Evolutionary conservation across 2,329 filamentous ascomycete genomes (phyloP).

Genomic region (Nemania sp.): DNA sequence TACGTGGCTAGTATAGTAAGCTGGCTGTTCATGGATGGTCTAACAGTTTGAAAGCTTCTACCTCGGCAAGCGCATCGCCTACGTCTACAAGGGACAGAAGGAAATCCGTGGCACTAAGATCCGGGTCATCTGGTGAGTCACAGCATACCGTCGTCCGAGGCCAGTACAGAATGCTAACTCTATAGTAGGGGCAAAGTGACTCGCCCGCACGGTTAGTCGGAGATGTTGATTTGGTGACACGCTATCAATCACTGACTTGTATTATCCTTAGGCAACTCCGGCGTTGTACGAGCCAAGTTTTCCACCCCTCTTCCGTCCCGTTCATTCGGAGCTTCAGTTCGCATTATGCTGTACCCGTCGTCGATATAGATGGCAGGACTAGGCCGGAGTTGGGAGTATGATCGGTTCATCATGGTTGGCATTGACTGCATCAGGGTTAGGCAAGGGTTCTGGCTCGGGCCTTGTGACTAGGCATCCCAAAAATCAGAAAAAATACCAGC

Average conservation of each 20-base stretch:
- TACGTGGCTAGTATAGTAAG: constrained; percentile 50
- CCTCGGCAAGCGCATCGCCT: constrained; percentile 97
- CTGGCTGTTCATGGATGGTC: constrained; percentile 12
- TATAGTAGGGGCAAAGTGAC: constrained; percentile 80
- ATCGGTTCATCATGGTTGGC: constrained; percentile 59
- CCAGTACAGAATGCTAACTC: constrained; percentile 11
- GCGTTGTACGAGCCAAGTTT: constrained; percentile 98
- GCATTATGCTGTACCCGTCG: constrained; percentile 97
- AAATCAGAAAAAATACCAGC: constrained; percentile 43
- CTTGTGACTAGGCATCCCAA: constrained; percentile 43
- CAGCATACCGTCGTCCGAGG: neutral
- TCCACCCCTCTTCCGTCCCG: constrained; percentile 91
- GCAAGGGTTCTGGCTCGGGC: constrained; percentile 53
- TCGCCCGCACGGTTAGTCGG: constrained; percentile 75
- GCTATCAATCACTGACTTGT: constrained; percentile 21
- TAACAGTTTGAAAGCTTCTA: constrained; percentile 70
- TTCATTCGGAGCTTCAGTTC: constrained; percentile 94
- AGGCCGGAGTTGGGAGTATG: constrained; percentile 65
- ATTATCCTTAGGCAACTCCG: constrained; percentile 77
- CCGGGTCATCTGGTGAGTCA: constrained; percentile 77
- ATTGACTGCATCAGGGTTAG: constrained; percentile 51
- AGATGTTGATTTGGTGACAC: neutral
- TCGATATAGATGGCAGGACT: constrained; percentile 77
- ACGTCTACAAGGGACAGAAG: constrained; percentile 94
- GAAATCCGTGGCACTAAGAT: constrained; percentile 98